Evolutionary conservation across 352 stramenopile genomes (phyloP).

Genomic region (Pythium dissimile): DNA sequence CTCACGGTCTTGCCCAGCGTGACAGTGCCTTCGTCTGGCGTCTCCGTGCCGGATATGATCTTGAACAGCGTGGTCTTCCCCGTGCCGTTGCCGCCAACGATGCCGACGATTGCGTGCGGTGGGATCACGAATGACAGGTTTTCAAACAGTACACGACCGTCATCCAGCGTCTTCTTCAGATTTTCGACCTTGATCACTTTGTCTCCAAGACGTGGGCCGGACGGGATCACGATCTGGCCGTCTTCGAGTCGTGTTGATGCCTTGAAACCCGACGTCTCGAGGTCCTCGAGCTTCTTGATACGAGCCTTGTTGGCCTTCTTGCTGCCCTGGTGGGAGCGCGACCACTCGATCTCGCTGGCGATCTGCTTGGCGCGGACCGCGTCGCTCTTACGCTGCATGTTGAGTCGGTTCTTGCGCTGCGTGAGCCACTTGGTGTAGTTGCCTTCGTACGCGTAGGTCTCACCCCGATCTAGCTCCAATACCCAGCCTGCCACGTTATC

Average conservation of each 20-base stretch:
- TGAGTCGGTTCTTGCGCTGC: slow-evolving; percentile 92
- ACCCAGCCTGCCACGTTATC: slow-evolving; percentile 98
- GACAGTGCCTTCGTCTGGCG: slow-evolving; percentile 72
- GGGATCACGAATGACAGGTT: slow-evolving; percentile 94
- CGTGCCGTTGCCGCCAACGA: slow-evolving; percentile 97
- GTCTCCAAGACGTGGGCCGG: slow-evolving; percentile 90
- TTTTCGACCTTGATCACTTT: slow-evolving; percentile 88
- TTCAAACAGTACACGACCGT: slow-evolving; percentile 88
- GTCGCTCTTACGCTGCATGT: slow-evolving; percentile 93
- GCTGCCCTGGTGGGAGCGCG: slow-evolving; percentile 76
- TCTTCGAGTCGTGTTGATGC: slow-evolving; percentile 72
- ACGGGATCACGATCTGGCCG: slow-evolving; percentile 89
- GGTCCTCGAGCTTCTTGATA: slow-evolving; percentile 89
- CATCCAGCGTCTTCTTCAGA: slow-evolving; percentile 67
- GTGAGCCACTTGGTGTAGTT: slow-evolving; percentile 98
- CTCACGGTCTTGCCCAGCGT: slow-evolving; percentile 77
- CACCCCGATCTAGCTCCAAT: slow-evolving; percentile 95
- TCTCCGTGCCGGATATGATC: slow-evolving; percentile 92
- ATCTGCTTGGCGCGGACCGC: slow-evolving; percentile 91
- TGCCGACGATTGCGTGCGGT: slow-evolving; percentile 94
- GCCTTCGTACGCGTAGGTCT: slow-evolving; percentile 97
- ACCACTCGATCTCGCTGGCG: slow-evolving; percentile 93
- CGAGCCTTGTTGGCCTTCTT: slow-evolving; percentile 92
- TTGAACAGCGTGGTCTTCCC: slow-evolving; percentile 97
- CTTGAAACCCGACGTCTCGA: slow-evolving; percentile 68